Conservation (phyloP, 2,329 filamentous ascomycete species). For the Stagonosporopsis cucurbitacearum region DNA sequence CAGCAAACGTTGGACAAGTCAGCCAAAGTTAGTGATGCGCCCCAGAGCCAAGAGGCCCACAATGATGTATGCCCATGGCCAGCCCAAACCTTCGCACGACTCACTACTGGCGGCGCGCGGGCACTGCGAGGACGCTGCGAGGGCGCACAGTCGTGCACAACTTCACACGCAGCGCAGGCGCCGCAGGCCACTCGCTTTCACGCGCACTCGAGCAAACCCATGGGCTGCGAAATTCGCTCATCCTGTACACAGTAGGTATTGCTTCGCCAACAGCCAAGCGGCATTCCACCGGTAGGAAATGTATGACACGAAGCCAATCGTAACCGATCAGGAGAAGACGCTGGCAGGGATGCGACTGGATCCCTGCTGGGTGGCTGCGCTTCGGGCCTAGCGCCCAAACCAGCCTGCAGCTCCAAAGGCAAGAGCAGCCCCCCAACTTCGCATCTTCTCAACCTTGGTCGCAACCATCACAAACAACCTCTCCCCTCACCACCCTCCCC, state of each 20-base stretch:
- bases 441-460: constrained; percentile 18
- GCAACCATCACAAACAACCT: constrained; percentile 17
- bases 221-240: constrained; percentile 16
- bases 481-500: constrained; percentile 18
- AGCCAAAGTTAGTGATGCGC: constrained; percentile 26
- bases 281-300: constrained; percentile 20
- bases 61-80: constrained; percentile 29
- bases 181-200: constrained; percentile 12
- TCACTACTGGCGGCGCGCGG: constrained; percentile 9
- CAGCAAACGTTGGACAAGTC: constrained; percentile 30
- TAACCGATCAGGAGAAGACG: constrained; percentile 13
- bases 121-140: not conserved
- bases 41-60: constrained; percentile 24
- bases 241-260: too few species aligned
- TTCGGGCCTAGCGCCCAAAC: constrained; percentile 13
- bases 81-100: constrained; percentile 16
- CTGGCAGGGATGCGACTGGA: not conserved
- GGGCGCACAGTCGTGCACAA: too few species aligned
- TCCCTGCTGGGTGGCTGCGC: constrained; percentile 8
- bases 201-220: constrained; percentile 9
- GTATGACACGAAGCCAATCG: constrained; percentile 24
- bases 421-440: constrained; percentile 18
- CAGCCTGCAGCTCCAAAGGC: constrained; percentile 17
- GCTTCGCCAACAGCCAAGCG: constrained; percentile 21
- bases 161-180: constrained; percentile 1